These are phyloP conservation scores for Ustilago esculenta DNA, from an alignment of 1,284 basidiomycete species.

Conservation along the genomic window DNA sequence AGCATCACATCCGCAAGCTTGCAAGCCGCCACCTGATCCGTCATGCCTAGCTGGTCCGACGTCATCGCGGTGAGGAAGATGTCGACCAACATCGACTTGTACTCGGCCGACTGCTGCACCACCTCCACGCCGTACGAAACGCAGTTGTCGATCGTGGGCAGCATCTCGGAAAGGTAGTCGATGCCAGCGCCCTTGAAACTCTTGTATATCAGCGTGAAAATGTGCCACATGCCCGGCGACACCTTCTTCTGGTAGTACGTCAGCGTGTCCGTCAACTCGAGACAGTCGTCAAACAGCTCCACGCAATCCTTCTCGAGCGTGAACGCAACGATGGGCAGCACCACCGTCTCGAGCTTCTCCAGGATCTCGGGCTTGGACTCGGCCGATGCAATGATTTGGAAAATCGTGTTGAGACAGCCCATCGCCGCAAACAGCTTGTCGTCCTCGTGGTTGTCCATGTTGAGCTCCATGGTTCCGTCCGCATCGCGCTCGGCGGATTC, in stretches of 20 bases:
- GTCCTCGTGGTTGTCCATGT: slow-evolving; percentile 76
- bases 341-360: slow-evolving; percentile 80
- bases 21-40: slow-evolving; percentile 80
- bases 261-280: slow-evolving; percentile 83
- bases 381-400: slow-evolving; percentile 73
- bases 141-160: slow-evolving; percentile 88
- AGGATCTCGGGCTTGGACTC: slow-evolving; percentile 81
- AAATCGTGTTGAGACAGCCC: slow-evolving; percentile 73
- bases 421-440: slow-evolving; percentile 74
- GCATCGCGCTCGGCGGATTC: slow-evolving; percentile 71
- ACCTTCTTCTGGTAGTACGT: slow-evolving; percentile 84
- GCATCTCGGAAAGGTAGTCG: slow-evolving; percentile 84
- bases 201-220: slow-evolving; percentile 83
- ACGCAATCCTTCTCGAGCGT: slow-evolving; percentile 72
- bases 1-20: slow-evolving; percentile 85
- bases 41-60: slow-evolving; percentile 75
- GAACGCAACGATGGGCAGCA: slow-evolving; percentile 80
- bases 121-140: slow-evolving; percentile 82
- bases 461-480: slow-evolving; percentile 68
- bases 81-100: slow-evolving; percentile 82
- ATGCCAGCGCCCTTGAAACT: slow-evolving; percentile 85
- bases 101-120: slow-evolving; percentile 78
- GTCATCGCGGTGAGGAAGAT: slow-evolving; percentile 82
- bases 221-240: slow-evolving; percentile 83
- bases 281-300: slow-evolving; percentile 85